A percentile compares a stretch with the other conserved stretches of the same genome.
Conservation (phyloP, 2,329 filamentous ascomycete species). For the Aspergillus puulaauensis region DNA sequence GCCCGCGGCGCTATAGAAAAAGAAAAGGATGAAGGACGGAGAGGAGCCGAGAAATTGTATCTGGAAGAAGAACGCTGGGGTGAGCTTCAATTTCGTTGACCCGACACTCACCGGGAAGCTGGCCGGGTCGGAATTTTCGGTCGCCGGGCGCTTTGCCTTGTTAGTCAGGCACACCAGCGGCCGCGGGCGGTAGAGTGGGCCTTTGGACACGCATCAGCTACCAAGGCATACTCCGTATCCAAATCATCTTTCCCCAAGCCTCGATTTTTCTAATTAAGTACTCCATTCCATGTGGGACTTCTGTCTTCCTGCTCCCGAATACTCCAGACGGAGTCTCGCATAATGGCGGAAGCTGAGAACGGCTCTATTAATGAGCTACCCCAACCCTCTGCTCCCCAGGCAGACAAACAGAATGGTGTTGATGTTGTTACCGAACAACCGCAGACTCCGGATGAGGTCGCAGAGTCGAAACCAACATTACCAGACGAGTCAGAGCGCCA, state of each 20-base stretch:
- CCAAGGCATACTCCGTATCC: constrained; percentile 1
- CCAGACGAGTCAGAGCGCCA: constrained; percentile 30
- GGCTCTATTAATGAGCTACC: constrained; percentile 32
- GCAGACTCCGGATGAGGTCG: constrained; percentile 25
- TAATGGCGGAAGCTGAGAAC: constrained; percentile 44
- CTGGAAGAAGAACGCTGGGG: background rate
- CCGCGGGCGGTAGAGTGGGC: background rate
- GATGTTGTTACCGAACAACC: constrained; percentile 27
- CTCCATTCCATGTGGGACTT: constrained; percentile 30
- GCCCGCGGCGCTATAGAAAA: constrained; percentile 23
- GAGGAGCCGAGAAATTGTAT: constrained; percentile 16
- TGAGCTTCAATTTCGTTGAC: background rate
- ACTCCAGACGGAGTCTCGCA: constrained; percentile 37
- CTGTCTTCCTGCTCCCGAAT: constrained; percentile 23
- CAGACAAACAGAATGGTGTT: constrained; percentile 29
- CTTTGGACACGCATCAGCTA: constrained; percentile 28
- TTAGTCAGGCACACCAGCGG: constrained; percentile 20
- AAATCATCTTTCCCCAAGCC: background rate
- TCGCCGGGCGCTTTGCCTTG: constrained; percentile 23
- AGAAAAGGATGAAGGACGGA: constrained; percentile 17
- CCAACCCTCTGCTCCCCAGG: constrained; percentile 27
- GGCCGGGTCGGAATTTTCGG: constrained; percentile 28
- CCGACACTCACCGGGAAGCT: background rate
- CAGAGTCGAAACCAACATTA: constrained; percentile 33
- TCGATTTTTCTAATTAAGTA: constrained; percentile 12